Percentiles rank a stretch among this genome's conserved stretches.
Evolutionary conservation across 306 rosid genomes (phyloP).

Genomic region (Vachellia pachyceras): DNA sequence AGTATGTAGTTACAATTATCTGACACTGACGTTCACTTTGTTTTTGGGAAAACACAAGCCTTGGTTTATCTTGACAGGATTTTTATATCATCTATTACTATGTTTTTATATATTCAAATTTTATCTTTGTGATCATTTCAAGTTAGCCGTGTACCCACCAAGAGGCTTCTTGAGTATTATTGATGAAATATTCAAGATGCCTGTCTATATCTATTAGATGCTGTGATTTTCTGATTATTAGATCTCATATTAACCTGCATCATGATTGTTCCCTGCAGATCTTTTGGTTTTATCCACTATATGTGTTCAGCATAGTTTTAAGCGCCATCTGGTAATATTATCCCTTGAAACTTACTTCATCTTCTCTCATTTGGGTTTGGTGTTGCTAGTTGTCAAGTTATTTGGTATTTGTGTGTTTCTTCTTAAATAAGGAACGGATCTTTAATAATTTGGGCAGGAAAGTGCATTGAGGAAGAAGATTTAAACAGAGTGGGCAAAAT

Average conservation of each 20-base stretch:
- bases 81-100: no score
- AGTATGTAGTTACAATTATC: conserved; percentile 44
- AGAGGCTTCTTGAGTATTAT: conserved; percentile 13
- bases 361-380: conserved; percentile 25
- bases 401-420: conserved; percentile 12
- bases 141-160: not conserved
- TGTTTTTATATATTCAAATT: conserved; percentile 2
- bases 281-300: conserved; percentile 88
- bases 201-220: conserved; percentile 23
- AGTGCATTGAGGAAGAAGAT: conserved; percentile 20
- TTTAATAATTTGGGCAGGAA: conserved; percentile 5
- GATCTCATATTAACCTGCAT: conserved; percentile 29
- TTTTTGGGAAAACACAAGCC: not conserved
- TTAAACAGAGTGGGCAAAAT: conserved; percentile 6
- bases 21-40: not conserved
- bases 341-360: conserved; percentile 9
- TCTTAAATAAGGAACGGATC: conserved; percentile 15
- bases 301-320: conserved; percentile 80
- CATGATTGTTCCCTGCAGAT: conserved; percentile 54
- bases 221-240: conserved; percentile 20
- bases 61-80: no score
- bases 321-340: conserved; percentile 76
- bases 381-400: conserved; percentile 8
- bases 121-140: not conserved
- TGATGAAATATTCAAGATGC: conserved; percentile 22